phyloP scores from a whole-genome alignment of 2,329 filamentous ascomycete genomes.

The Oidium heveae region DNA sequence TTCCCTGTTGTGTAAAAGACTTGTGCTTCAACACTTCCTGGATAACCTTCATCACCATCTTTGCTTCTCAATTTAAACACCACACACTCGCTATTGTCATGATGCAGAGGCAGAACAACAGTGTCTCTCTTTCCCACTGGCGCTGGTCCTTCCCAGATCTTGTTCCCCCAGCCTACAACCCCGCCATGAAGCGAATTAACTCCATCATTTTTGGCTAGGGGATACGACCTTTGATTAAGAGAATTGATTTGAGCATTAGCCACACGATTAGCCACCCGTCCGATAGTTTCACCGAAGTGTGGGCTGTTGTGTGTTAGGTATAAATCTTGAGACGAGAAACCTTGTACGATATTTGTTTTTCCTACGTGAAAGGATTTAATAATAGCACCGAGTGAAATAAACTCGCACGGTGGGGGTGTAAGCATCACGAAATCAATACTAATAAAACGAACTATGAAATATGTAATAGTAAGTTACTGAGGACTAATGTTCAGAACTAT shows the following conservation, averaged over 20 bases:
- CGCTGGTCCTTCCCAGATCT: constrained; percentile 46
- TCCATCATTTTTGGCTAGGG: constrained; percentile 50
- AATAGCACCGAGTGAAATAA: constrained; percentile 1
- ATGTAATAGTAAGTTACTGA: no score
- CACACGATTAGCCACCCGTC: constrained; percentile 62
- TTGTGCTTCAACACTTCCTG: constrained; percentile 54
- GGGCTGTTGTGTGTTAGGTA: constrained; percentile 54
- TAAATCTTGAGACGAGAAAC: constrained; percentile 49
- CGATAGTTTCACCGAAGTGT: constrained; percentile 86
- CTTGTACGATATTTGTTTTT: constrained; percentile 66
- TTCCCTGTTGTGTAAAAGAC: constrained; percentile 58
- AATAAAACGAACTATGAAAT: no score
- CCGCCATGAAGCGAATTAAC: constrained; percentile 56
- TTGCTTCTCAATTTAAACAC: constrained; percentile 40
- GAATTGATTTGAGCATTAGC: constrained; percentile 41
- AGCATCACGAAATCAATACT: no score
- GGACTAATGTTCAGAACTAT: no score
- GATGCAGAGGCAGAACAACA: constrained; percentile 23
- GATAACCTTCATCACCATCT: constrained; percentile 76
- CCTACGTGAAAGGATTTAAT: constrained; percentile 15
- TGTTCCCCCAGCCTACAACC: constrained; percentile 55
- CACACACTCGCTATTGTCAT: constrained; percentile 37
- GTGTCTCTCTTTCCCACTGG: constrained; percentile 27
- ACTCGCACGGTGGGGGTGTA: not conserved
- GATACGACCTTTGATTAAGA: constrained; percentile 47